These are phyloP conservation scores for Blastosporella zonata DNA, from an alignment of 1,284 basidiomycete species.

Conservation along the genomic window DNA sequence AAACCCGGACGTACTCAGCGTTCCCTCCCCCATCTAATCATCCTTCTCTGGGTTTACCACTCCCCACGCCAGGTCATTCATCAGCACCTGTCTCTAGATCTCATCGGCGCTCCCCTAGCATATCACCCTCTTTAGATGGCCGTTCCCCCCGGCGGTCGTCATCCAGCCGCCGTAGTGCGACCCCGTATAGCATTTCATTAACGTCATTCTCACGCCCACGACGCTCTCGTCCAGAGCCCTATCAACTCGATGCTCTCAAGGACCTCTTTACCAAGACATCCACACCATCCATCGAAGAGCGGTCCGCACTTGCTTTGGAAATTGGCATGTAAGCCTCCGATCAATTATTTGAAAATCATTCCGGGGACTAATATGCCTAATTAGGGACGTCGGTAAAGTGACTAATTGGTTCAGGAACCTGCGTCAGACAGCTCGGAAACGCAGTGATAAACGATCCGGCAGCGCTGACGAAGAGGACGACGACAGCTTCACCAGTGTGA, in stretches of 20 bases:
- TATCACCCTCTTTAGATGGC: conserved; percentile 37
- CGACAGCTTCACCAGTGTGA: conserved; percentile 33
- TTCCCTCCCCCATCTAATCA: conserved; percentile 47
- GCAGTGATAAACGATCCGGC: conserved; percentile 46
- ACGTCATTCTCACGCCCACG: conserved; percentile 44
- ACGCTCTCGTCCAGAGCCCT: conserved; percentile 72
- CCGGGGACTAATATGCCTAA: conserved; percentile 18
- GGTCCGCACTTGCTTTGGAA: conserved; percentile 64
- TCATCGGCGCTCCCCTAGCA: conserved; percentile 30
- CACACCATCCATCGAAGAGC: conserved; percentile 79
- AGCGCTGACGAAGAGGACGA: conserved; percentile 41
- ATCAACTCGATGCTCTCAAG: conserved; percentile 71
- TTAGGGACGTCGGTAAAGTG: conserved; percentile 75
- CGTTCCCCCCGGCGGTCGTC: conserved; percentile 36
- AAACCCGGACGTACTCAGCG: conserved; percentile 42
- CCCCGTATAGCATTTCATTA: conserved; percentile 44
- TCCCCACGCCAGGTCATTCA: conserved; percentile 24
- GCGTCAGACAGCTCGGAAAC: conserved; percentile 69
- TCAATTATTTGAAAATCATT: conserved; percentile 7
- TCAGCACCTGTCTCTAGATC: conserved; percentile 27
- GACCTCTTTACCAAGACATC: conserved; percentile 61
- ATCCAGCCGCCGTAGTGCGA: conserved; percentile 36
- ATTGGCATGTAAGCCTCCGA: conserved; percentile 56
- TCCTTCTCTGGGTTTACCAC: conserved; percentile 35
- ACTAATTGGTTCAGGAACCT: conserved; percentile 86